Conservation (phyloP, 495 filamentous ascomycete species). For the Penicillium diatomitis region DNA sequence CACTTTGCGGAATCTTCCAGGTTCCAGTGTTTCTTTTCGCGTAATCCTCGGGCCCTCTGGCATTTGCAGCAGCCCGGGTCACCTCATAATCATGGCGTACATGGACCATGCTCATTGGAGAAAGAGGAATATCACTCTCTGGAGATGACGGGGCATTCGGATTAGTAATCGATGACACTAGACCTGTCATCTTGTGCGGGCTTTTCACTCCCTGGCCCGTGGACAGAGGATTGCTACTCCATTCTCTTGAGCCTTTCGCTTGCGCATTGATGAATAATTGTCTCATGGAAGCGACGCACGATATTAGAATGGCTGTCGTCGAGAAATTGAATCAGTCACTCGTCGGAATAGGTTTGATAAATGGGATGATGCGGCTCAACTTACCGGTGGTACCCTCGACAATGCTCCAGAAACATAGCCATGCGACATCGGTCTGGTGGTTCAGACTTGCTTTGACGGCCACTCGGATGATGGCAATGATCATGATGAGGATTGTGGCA, state of each 20-base stretch:
- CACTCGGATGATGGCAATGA: slow-evolving; percentile 17
- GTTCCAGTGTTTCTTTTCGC: too few relatives aligned
- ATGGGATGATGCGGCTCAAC: neutral
- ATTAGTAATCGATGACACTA: neutral
- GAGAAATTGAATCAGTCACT: neutral
- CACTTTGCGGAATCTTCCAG: too few relatives aligned
- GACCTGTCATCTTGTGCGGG: neutral
- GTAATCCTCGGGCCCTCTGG: too few relatives aligned
- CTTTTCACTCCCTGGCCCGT: neutral
- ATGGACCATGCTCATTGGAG: slow-evolving; percentile 2
- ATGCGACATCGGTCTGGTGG: slow-evolving; percentile 11
- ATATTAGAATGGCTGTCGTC: slow-evolving; percentile 6
- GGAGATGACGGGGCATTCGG: neutral
- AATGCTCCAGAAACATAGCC: slow-evolving; percentile 22
- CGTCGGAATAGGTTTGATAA: neutral
- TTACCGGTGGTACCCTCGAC: slow-evolving; percentile 17
- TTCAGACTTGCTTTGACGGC: slow-evolving; percentile 7
- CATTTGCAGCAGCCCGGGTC: neutral
- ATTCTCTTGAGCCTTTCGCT: neutral
- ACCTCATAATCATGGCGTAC: slow-evolving; percentile 7
- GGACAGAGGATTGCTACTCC: neutral
- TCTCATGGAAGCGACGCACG: slow-evolving; percentile 5
- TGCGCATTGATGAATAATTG: slow-evolving; percentile 7
- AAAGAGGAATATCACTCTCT: neutral
- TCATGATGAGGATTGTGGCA: slow-evolving; percentile 14